phyloP scores from a whole-genome alignment of 1,139 yeast species.

The Blastobotrys buckinghamii region DNA sequence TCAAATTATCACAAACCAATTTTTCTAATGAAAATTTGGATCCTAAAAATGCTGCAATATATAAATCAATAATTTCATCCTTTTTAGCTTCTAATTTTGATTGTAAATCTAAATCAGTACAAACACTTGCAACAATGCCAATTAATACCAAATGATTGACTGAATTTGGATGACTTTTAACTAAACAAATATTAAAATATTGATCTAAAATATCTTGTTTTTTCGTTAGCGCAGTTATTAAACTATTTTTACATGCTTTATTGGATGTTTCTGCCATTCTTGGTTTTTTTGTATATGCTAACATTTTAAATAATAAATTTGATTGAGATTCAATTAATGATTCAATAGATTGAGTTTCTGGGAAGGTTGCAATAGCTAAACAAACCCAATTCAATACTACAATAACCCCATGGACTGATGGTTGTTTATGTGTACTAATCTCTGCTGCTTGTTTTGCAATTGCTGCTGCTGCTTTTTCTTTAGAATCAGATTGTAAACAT shows the following conservation, averaged over 20 bases:
- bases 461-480: conserved; percentile 37
- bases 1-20: conserved; percentile 33
- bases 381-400: conserved; percentile 55
- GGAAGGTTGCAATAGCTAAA: conserved; percentile 26
- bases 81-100: conserved; percentile 18
- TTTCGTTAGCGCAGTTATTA: conserved; percentile 15
- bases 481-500: conserved; percentile 7
- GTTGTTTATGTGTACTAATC: conserved; percentile 13
- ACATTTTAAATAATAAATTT: conserved; percentile 22
- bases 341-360: conserved; percentile 14
- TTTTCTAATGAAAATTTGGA: conserved; percentile 24
- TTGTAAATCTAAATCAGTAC: conserved; percentile 24
- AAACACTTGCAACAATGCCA: conserved; percentile 29
- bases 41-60: conserved; percentile 28
- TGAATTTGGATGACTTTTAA: conserved; percentile 15
- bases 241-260: conserved; percentile 24
- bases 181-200: conserved; percentile 19
- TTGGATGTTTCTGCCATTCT: conserved; percentile 28
- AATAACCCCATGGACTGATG: conserved; percentile 52
- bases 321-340: conserved; percentile 25
- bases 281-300: conserved; percentile 17
- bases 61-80: conserved; percentile 24
- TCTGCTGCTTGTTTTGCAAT: conserved; percentile 21
- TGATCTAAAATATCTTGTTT: conserved; percentile 16
- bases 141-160: conserved; percentile 19